Evolutionary conservation across 2,329 filamentous ascomycete species (phyloP), one percentile per base, ranked within the genome.

Genomic region (Spiromastix sp.): DNA sequence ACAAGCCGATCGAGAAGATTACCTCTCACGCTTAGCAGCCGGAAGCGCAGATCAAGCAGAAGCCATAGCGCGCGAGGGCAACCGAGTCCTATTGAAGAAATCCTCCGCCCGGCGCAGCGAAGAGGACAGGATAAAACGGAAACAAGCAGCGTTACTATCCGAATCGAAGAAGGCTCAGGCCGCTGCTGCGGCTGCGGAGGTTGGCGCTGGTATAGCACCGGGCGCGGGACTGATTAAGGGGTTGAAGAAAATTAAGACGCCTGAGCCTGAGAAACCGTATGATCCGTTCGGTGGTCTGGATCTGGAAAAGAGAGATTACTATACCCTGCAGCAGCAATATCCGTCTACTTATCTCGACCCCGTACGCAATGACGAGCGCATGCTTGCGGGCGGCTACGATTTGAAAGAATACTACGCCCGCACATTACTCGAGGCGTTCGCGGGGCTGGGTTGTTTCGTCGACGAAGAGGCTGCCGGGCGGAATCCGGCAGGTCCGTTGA

Each of bases 391-490:
- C 20, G 93, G 91, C 0, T 96, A 93, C 60, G 79, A 80, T 49
- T 66, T 89, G 28, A 67, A 73, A 21, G 86, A 94, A 54, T 96
- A 91, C 53, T 84, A 85, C 49, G 70, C 77, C 5, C 71, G 87
- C 16, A 79, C 84, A 16, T 64, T 98, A 54, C 82, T 85, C 41
- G 87, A 95, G 54, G 86, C 89, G 0, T 96, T 95, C 60, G 77
- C 84, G 0, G 91, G 93, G 0, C 59, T 98, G 41, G 85, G 83
- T 1, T 83, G 93, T 27, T 93, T 93, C 48, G 68, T 98, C 27
- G 80, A 74, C 22, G 85, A 95, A 30, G 87, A 93, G 52, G 50
- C 66, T 12, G 37, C 7, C n/a, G 21, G 21, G 21, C 7, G n/a
- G 21, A 24, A 7, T 7, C 7, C 21, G n/a, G 21, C 21, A n/a